Evolutionary conservation across 2,329 filamentous ascomycete genomes (phyloP), one percentile per base, ranked within the genome.

Genomic region (Malbranchea cinnamomea): DNA sequence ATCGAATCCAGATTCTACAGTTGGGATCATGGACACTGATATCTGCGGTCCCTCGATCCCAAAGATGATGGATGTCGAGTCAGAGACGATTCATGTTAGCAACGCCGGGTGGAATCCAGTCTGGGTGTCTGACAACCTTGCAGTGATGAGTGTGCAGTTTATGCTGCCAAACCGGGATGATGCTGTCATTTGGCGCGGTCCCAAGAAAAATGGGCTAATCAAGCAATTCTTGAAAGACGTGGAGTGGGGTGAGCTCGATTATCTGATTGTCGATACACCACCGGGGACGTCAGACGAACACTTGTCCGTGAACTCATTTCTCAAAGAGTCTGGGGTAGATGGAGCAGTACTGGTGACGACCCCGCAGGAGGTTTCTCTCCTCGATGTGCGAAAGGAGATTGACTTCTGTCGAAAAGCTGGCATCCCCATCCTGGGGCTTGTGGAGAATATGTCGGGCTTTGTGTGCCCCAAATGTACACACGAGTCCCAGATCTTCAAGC

Each of bases 201-300:
- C 89, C 2, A 98, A 98, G 69, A 98, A 98, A 68, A 98, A 95
- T 47, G 89, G 89, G 0, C 60, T 98, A 34, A 95, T 98, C 50
- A 98, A 98, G 62, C 81, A 91, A 53, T 98, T 98, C 45, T 59
- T 98, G 30, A 94, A 92, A 62, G 91, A 98, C 48, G 89, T 98
- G 5, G 83, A 91, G 50, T 98, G 91, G 89, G 89, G 89, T 6
- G 80, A 91, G 37, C 63, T 95, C 54, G 89, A 98, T 49, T 92
- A 87, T 42, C 51, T 98, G 35, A 67, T 98, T 30, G 83, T 95
- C 7, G 89, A 98, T 53, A 98, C 89, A 1, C 89, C 91, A 1
- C 89, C 89, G 0, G 89, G 89, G 11, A 98, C 89, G 2, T 84
- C 75, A 36, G 89, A 98, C 51, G 89, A 98, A 59, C 89, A 98